phyloP scores from a whole-genome alignment of 306 rosid genomes.

The Ziziphus jujuba region DNA sequence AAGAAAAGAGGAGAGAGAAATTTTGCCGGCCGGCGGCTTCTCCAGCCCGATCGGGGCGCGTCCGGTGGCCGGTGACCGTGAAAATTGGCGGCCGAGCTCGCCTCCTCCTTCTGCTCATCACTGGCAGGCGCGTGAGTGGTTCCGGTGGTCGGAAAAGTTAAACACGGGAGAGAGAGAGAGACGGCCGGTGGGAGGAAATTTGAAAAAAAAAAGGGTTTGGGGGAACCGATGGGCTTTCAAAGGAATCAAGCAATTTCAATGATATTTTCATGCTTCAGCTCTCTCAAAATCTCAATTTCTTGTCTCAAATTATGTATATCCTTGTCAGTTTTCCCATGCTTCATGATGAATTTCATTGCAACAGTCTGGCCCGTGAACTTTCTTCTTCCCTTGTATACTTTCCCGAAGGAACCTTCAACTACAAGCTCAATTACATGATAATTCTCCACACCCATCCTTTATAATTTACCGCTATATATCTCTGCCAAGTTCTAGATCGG shows the following conservation, averaged over 20 bases:
- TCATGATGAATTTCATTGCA: slow-evolving; percentile 96
- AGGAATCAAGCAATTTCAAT: slow-evolving; percentile 98
- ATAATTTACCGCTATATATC: slow-evolving; percentile 4
- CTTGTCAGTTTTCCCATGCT: slow-evolving; percentile 94
- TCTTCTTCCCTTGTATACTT: slow-evolving; percentile 91
- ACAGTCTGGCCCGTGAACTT: slow-evolving; percentile 93
- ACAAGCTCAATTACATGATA: slow-evolving; percentile 96
- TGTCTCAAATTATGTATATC: slow-evolving; percentile 88
- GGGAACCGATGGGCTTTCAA: slow-evolving; percentile 90
- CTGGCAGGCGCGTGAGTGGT: too few species aligned
- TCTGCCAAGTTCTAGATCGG: background rate
- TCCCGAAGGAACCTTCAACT: slow-evolving; percentile 99
- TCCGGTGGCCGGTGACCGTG: too few species aligned
- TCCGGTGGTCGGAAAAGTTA: too few species aligned
- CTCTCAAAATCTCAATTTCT: slow-evolving; percentile 93
- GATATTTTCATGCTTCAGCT: slow-evolving; percentile 91
- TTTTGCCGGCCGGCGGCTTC: too few species aligned
- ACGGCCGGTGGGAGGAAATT: too few species aligned
- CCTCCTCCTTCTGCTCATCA: too few species aligned
- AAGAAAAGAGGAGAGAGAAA: too few species aligned
- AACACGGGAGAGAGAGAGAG: too few species aligned
- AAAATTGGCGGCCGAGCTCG: too few species aligned
- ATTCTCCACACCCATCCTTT: slow-evolving; percentile 78
- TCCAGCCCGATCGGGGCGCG: too few species aligned
- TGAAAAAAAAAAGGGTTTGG: too few species aligned